Evolutionary conservation across 176 grass and related monocot genomes (phyloP).

Genomic region (Oryza rufipogon): DNA sequence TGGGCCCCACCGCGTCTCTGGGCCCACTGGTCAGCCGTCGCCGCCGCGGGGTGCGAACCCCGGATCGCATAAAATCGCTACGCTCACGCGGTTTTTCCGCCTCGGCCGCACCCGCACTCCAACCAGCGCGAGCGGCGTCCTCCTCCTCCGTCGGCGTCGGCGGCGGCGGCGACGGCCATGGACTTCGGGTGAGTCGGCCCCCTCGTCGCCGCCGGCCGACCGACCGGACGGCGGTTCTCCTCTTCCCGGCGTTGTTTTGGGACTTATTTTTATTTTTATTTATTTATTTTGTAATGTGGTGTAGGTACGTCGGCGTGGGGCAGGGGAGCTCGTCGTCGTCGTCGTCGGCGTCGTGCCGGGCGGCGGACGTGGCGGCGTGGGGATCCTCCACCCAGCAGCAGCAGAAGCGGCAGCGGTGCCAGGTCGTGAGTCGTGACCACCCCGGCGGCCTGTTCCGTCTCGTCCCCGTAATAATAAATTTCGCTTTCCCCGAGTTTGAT

Average conservation of each 20-base stretch:
- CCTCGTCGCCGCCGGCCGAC: not conserved
- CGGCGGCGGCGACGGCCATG: slow-evolving; percentile 24
- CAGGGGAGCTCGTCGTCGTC: slow-evolving; percentile 28
- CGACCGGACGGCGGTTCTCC: not conserved
- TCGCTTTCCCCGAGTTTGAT: not conserved
- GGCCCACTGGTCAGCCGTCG: not conserved
- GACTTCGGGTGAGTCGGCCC: slow-evolving; percentile 30
- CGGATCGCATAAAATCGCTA: slow-evolving; percentile 27
- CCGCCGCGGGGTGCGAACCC: not conserved
- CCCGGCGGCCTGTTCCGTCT: not conserved
- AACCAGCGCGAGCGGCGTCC: too few species aligned
- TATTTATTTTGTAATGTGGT: not conserved
- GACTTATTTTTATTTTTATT: too few species aligned
- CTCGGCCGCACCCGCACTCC: not conserved
- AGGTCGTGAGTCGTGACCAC: slow-evolving; percentile 35
- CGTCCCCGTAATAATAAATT: too few species aligned
- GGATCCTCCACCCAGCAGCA: slow-evolving; percentile 19
- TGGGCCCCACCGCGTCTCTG: not conserved
- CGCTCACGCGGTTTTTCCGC: not conserved
- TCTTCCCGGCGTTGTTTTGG: not conserved
- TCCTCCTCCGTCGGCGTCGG: not conserved
- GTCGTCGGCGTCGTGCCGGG: slow-evolving; percentile 37
- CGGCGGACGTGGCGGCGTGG: slow-evolving; percentile 7
- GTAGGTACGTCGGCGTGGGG: slow-evolving; percentile 45
- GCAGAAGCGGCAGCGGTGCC: slow-evolving; percentile 63